Percentiles rank a stretch among this genome's conserved stretches.
Conservation (phyloP, 2,329 filamentous ascomycete species). For the Lasiodiplodia sp. region DNA sequence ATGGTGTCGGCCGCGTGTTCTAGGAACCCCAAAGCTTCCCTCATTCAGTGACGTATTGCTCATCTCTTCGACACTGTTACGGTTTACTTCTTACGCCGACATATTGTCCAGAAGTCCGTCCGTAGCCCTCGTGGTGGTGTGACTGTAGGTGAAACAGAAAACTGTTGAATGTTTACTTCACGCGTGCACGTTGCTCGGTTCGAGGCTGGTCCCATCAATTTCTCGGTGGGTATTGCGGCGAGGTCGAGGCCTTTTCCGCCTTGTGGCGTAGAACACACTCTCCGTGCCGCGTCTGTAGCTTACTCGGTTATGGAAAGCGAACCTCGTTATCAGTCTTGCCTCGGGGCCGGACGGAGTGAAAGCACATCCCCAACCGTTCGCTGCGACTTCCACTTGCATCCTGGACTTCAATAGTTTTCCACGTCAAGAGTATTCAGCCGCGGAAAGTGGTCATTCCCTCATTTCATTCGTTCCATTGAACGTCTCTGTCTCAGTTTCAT, state of each 20-base stretch:
- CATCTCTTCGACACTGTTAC: constrained; percentile 3
- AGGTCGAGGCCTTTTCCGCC: neutral
- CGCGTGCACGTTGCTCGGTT: constrained; percentile 11
- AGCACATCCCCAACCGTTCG: neutral
- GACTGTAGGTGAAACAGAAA: constrained; percentile 1
- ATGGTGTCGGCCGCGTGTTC: neutral
- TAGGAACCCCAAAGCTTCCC: neutral
- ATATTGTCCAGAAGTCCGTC: neutral
- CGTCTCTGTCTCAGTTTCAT: neutral
- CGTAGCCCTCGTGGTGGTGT: neutral
- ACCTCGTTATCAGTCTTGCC: constrained; percentile 1
- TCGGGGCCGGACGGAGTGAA: neutral
- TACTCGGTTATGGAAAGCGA: neutral
- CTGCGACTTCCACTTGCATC: neutral
- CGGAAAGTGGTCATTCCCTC: neutral
- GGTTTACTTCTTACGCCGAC: constrained; percentile 14
- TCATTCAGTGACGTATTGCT: neutral
- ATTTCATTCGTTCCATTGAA: neutral
- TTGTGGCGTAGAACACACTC: neutral
- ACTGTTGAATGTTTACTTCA: constrained; percentile 26
- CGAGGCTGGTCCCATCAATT: neutral
- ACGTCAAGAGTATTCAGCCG: neutral
- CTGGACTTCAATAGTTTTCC: neutral
- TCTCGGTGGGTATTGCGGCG: neutral
- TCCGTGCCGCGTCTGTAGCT: neutral